Conservation (phyloP, 495 filamentous ascomycete genomes). For the Penicillium subrubescens region DNA sequence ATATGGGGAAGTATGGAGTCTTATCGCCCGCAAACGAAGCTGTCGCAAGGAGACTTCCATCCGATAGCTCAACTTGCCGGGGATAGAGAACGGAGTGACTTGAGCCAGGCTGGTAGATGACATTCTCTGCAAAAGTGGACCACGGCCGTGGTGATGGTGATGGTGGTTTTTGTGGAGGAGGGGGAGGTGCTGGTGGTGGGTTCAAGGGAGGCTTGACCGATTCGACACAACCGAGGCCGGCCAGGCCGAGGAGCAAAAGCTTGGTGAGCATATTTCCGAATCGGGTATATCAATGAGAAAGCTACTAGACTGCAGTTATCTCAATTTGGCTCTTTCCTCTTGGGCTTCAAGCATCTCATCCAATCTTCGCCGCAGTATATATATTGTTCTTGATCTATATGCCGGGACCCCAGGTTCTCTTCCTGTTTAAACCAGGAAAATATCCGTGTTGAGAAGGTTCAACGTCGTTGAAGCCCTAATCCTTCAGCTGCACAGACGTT, state of each 20-base stretch:
- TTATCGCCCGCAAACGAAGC: background rate
- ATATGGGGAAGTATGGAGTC: constrained; percentile 19
- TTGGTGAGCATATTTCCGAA: background rate
- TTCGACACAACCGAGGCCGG: background rate
- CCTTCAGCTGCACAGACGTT: background rate
- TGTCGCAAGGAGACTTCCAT: background rate
- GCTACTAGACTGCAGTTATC: background rate
- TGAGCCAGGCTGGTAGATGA: constrained; percentile 1
- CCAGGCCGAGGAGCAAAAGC: background rate
- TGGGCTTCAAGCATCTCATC: background rate
- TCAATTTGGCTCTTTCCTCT: background rate
- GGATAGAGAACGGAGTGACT: constrained; percentile 6
- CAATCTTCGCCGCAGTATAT: background rate
- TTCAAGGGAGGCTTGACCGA: background rate
- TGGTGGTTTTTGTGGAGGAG: background rate
- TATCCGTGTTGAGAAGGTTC: background rate
- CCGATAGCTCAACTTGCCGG: background rate
- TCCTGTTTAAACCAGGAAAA: background rate
- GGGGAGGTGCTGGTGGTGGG: background rate
- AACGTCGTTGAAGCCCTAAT: background rate
- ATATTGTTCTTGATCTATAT: background rate
- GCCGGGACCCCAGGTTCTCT: background rate
- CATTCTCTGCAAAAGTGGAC: background rate
- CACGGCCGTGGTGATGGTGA: background rate
- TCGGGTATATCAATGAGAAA: background rate